Base-by-base conservation (phyloP, 495 filamentous ascomycete species). In the Penicillium maclennaniae region DNA sequence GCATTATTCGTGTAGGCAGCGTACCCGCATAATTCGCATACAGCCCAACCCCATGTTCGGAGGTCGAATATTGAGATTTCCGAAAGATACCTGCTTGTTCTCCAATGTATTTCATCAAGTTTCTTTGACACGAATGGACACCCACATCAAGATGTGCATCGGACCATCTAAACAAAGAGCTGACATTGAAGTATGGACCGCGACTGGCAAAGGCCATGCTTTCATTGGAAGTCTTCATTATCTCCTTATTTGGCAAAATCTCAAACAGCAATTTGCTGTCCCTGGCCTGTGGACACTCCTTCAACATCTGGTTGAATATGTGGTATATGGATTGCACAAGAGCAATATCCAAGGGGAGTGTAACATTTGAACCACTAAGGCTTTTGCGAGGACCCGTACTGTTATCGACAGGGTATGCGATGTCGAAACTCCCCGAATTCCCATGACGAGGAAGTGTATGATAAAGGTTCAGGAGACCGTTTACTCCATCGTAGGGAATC, bases 401-500 rank as follows among this genome's bases (percentile, higher is more conserved):
- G 4, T 27, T 8, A 27, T 27, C 8, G 26, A 8, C 26, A 27
- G 26, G 26, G 26, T 27, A 27, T 5, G 26, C 26, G 8, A 27
- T 27, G 8, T 27, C 26, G 26, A 27, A 27, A 27, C 26, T 27
- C 8, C 5, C 8, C 5, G 4, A 8, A 8, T 8, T 27, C 8
- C 26, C 26, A 27, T 27, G 26, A 27, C 26, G 26, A 5, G 26
- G 26, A 3, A 7, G 39, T 28, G 41, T 31, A 21, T 17, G 16
- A 1, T 45, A 9, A 16, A n/a, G 12, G 5, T 43, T 28, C 16
- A 52, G 12, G 15, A 47, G 46, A 26, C 36, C 19, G 43, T 60
- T 60, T 26, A 60, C 17, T 16, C 43, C 31, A 1, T 26, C 36
- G 47, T 73, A 75, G 1, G 71, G 65, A 27, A 68, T 60, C 56